These are phyloP conservation scores for Potentilla sterilis DNA, from an alignment of 306 rosid species.

Conservation along the genomic window DNA sequence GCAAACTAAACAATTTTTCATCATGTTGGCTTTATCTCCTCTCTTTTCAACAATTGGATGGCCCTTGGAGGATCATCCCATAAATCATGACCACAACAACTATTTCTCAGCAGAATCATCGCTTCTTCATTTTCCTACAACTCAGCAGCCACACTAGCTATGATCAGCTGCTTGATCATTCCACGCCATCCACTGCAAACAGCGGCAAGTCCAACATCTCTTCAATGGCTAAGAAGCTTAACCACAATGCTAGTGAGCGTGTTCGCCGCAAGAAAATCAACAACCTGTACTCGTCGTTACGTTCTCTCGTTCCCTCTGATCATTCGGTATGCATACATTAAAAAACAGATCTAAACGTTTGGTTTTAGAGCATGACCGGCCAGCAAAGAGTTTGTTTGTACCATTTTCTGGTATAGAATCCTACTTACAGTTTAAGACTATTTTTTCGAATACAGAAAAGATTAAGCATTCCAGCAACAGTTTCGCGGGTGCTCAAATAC, in stretches of 20 bases:
- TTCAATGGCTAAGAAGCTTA: conserved; percentile 48
- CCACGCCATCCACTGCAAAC: conserved; percentile 11
- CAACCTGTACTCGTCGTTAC: conserved; percentile 56
- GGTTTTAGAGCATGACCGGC: too few relatives aligned
- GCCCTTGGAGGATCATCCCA: conserved; percentile 25
- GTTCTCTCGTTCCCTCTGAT: conserved; percentile 61
- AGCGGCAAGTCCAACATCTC: conserved; percentile 2
- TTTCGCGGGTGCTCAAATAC: conserved; percentile 51
- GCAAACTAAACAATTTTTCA: background rate
- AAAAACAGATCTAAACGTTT: too few relatives aligned
- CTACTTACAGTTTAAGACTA: background rate
- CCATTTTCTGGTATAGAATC: background rate
- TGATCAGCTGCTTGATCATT: background rate
- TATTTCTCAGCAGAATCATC: conserved; percentile 19
- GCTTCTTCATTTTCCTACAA: conserved; percentile 1
- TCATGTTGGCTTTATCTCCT: conserved; percentile 35
- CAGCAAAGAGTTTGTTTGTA: too few relatives aligned
- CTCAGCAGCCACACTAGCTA: background rate
- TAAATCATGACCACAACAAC: conserved; percentile 5
- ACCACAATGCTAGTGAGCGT: conserved; percentile 85
- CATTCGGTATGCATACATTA: conserved; percentile 39
- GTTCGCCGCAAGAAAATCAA: conserved; percentile 81
- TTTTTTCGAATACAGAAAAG: conserved; percentile 40
- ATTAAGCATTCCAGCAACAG: conserved; percentile 59
- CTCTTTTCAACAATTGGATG: conserved; percentile 25